A percentile compares a stretch with the other conserved stretches of the same genome.
These are phyloP conservation scores for Nicotiana obtusifolia DNA, from an alignment of 257 asterid genomes.

Conservation along the genomic window DNA sequence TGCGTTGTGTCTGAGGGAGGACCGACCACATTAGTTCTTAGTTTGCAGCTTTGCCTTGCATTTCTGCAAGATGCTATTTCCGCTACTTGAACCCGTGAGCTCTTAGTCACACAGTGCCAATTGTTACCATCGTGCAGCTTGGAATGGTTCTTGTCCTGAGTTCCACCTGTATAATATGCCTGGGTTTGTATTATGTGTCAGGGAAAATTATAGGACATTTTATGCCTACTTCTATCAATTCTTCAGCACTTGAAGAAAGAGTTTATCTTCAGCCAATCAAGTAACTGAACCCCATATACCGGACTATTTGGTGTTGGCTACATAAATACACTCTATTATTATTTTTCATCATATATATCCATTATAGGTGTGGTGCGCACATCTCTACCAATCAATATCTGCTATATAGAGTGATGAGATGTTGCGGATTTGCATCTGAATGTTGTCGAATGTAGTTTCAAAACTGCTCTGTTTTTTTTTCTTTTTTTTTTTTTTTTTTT, in stretches of 20 bases:
- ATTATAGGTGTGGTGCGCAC: too few relatives aligned
- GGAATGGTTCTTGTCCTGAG: background rate
- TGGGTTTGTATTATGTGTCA: background rate
- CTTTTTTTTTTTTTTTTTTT: background rate
- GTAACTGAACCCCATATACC: background rate
- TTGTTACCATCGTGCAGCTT: too few relatives aligned
- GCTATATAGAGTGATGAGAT: background rate
- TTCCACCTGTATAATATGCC: background rate
- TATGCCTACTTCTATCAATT: background rate
- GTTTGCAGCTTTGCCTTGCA: too few relatives aligned
- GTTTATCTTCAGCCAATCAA: background rate
- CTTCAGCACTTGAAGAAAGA: background rate
- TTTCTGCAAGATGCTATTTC: too few relatives aligned
- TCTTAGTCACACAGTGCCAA: too few relatives aligned
- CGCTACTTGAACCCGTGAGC: too few relatives aligned
- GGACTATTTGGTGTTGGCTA: background rate
- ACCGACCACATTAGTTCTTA: too few relatives aligned
- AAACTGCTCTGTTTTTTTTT: background rate
- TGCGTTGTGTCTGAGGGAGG: too few relatives aligned
- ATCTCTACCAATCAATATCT: background rate
- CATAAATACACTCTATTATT: background rate
- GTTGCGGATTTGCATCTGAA: background rate
- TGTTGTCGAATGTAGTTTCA: background rate
- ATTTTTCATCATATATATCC: too few relatives aligned
- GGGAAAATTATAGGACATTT: background rate